Percentiles rank a stretch among this genome's conserved stretches.
phyloP scores from a whole-genome alignment of 2,329 filamentous ascomycete species.

The Phoma sp. region DNA sequence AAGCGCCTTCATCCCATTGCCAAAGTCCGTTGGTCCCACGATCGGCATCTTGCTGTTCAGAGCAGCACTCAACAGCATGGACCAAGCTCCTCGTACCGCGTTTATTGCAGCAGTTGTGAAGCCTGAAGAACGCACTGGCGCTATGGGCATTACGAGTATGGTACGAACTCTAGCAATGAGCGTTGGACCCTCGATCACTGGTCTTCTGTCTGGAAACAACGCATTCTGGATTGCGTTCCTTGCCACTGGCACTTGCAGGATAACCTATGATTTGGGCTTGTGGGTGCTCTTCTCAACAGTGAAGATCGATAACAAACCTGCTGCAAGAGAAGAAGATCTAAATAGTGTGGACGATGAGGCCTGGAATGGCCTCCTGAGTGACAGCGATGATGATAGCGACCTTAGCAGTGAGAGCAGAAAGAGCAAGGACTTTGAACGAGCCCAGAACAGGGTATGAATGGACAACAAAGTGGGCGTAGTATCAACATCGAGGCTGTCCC shows the following conservation, averaged over 20 bases:
- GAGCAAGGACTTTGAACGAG: constrained; percentile 34
- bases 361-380: constrained; percentile 42
- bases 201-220: constrained; percentile 43
- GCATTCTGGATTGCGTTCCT: constrained; percentile 51
- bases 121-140: constrained; percentile 70
- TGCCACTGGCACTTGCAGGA: constrained; percentile 44
- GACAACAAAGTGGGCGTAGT: not conserved
- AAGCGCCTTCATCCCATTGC: constrained; percentile 62
- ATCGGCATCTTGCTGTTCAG: constrained; percentile 66
- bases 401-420: constrained; percentile 26
- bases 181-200: constrained; percentile 50
- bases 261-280: constrained; percentile 48
- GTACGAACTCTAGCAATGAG: constrained; percentile 66
- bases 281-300: constrained; percentile 50
- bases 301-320: constrained; percentile 33
- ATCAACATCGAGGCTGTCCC: no score
- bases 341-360: constrained; percentile 38
- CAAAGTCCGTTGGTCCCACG: constrained; percentile 60
- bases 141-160: constrained; percentile 73
- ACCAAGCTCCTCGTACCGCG: constrained; percentile 70
- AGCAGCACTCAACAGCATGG: constrained; percentile 71
- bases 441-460: constrained; percentile 1
- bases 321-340: constrained; percentile 23
- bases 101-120: constrained; percentile 72
- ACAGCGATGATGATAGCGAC: constrained; percentile 36